Evolutionary conservation across 2,329 filamentous ascomycete species (phyloP), one percentile per base, ranked within the genome.

Genomic region (Aspergillus latus): DNA sequence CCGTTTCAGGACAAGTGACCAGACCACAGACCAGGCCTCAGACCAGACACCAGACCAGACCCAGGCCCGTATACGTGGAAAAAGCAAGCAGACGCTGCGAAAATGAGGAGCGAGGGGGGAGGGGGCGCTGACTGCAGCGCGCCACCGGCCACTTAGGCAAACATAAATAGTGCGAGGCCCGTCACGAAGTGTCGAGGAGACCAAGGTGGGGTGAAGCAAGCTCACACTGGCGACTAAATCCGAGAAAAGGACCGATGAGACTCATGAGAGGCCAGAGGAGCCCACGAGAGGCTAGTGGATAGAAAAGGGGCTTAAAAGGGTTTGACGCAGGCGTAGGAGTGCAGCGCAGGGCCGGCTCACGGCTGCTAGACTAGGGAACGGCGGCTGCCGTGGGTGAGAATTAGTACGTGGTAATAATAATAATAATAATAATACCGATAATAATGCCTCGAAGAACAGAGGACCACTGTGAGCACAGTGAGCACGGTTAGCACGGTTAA

Each of bases 111-210:
- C 64, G 45, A 54, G 21, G 21, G 21, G 21, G 15, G 56, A 52
- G 37, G 52, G 52, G 64, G 65, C 61, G 64, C 64, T 66, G 62
- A 66, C 54, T 61, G 47, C 32, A 58, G 54, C 45, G 47, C 59
- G 56, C 57, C 59, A 57, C 59, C 37, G 26, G 26, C 26, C 26
- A 28, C 4, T 28, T 49, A 63, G 57, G 54, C 62, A 58, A 62
- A 56, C 48, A 54, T 43, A 45, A 58, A 43, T 15, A 47, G 32
- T 48, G 32, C 26, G 29, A 28, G 26, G 26, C 26, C 26, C 26
- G 26, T 51, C 36, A 15, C 42, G 44, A 52, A 47, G 59, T 51
- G 54, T 21, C 21, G 21, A 21, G 21, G 30, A 32, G 39, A 44
- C 16, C 47, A 34, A 57, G 52, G 50, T 39, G 34, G 45, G 37